These are phyloP conservation scores for Kwoniella heveanensis DNA, from an alignment of 768 basidiomycete species.

Conservation along the genomic window DNA sequence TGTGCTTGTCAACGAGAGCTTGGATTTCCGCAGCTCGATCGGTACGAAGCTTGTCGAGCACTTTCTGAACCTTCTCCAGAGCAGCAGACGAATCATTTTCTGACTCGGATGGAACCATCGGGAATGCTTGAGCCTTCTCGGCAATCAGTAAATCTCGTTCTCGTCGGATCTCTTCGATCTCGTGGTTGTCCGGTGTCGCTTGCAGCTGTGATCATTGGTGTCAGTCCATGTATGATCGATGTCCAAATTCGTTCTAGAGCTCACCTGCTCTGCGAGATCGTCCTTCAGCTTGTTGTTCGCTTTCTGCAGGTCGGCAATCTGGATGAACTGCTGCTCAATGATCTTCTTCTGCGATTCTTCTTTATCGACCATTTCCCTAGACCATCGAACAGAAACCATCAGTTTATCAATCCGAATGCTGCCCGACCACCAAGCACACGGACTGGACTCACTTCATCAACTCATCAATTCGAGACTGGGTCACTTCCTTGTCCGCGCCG, in stretches of 20 bases:
- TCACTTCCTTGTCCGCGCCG: conserved; percentile 58
- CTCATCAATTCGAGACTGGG: conserved; percentile 78
- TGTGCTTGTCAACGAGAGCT: conserved; percentile 28
- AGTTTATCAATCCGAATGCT: no score
- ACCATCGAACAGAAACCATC: no score
- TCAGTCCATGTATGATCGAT: no score
- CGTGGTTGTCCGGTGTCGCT: background rate
- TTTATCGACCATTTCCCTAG: conserved; percentile 94
- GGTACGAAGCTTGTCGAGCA: conserved; percentile 28
- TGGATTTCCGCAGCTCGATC: conserved; percentile 49
- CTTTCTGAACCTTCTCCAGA: background rate
- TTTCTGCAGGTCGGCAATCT: conserved; percentile 65
- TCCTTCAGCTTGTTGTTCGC: conserved; percentile 76
- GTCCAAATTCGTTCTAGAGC: no score
- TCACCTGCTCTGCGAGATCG: conserved; percentile 64
- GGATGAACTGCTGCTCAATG: conserved; percentile 70
- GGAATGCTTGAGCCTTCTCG: conserved; percentile 26
- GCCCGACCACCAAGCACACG: no score
- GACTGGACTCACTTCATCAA: conserved; percentile 75
- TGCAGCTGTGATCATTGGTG: background rate
- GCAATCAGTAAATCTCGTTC: conserved; percentile 26
- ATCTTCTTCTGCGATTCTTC: conserved; percentile 83
- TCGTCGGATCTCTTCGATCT: conserved; percentile 65
- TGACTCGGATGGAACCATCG: conserved; percentile 6
- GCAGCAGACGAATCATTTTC: background rate